Evolutionary conservation across 1,284 basidiomycete species (phyloP).

Genomic region (Agaricales sp.): DNA sequence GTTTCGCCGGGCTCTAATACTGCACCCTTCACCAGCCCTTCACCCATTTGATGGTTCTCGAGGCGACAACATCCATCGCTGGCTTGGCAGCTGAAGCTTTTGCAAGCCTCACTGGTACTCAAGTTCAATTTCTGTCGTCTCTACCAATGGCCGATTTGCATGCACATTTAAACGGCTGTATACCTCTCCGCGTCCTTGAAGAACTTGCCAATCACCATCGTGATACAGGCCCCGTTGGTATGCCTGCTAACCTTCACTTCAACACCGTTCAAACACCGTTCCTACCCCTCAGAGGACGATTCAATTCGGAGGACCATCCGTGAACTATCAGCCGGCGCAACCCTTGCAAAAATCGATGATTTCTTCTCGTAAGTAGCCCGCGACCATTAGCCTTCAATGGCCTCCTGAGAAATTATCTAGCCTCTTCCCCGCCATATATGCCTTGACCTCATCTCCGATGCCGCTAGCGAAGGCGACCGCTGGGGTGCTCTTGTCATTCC

Average conservation of each 20-base stretch:
- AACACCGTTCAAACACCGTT: too few species aligned
- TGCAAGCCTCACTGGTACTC: conserved; percentile 33
- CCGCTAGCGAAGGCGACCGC: conserved; percentile 44
- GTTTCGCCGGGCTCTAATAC: too few species aligned
- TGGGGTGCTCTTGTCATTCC: conserved; percentile 54
- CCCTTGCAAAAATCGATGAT: conserved; percentile 45
- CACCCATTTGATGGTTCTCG: too few species aligned
- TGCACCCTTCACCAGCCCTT: too few species aligned
- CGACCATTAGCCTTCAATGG: too few species aligned
- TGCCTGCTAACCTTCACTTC: too few species aligned
- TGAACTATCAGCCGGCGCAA: conserved; percentile 39
- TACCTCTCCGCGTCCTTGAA: conserved; percentile 56
- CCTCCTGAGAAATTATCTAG: background rate
- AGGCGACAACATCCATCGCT: background rate
- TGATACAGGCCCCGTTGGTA: too few species aligned
- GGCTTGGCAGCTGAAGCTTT: conserved; percentile 30
- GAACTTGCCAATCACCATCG: conserved; percentile 47
- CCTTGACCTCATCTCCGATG: conserved; percentile 50
- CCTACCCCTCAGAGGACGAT: conserved; percentile 13
- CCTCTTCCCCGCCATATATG: conserved; percentile 69
- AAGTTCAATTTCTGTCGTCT: conserved; percentile 45
- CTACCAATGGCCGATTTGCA: conserved; percentile 77
- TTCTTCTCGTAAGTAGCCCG: conserved; percentile 48
- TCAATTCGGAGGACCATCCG: conserved; percentile 33
- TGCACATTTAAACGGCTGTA: conserved; percentile 76